phyloP scores from a whole-genome alignment of 2,329 filamentous ascomycete species.

The Botryotinia calthae region DNA sequence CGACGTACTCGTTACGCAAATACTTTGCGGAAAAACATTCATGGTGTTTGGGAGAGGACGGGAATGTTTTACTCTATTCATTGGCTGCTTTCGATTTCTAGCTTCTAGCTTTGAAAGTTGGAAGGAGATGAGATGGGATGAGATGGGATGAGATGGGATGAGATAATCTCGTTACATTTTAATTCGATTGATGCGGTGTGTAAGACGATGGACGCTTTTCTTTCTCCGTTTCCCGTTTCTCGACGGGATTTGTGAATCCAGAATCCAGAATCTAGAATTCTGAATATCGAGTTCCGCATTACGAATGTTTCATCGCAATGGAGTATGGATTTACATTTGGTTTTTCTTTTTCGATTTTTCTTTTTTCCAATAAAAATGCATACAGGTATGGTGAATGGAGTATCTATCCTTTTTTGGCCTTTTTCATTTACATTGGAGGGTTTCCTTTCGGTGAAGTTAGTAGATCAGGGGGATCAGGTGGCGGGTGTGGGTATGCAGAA shows the following conservation, averaged over 20 bases:
- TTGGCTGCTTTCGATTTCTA: background rate
- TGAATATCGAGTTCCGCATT: background rate
- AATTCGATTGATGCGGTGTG: background rate
- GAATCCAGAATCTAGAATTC: background rate
- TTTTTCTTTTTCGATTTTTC: background rate
- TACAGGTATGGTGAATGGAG: constrained; percentile 7
- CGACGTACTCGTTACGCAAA: background rate
- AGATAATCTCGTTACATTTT: background rate
- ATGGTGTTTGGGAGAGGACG: background rate
- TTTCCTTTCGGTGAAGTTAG: background rate
- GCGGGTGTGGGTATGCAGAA: background rate
- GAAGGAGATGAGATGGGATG: background rate
- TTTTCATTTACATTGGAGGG: background rate
- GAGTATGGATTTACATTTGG: constrained; percentile 1
- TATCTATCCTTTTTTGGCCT: background rate
- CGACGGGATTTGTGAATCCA: background rate
- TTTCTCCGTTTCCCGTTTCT: background rate
- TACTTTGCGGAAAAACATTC: background rate
- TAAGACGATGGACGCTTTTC: background rate
- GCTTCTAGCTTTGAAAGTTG: background rate
- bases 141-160: background rate
- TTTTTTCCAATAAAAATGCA: background rate
- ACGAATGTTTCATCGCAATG: background rate
- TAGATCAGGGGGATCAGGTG: background rate
- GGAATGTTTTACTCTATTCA: background rate